These are phyloP conservation scores for Anthracocystis walkeri DNA, from an alignment of 1,284 basidiomycete genomes.

Conservation along the genomic window DNA sequence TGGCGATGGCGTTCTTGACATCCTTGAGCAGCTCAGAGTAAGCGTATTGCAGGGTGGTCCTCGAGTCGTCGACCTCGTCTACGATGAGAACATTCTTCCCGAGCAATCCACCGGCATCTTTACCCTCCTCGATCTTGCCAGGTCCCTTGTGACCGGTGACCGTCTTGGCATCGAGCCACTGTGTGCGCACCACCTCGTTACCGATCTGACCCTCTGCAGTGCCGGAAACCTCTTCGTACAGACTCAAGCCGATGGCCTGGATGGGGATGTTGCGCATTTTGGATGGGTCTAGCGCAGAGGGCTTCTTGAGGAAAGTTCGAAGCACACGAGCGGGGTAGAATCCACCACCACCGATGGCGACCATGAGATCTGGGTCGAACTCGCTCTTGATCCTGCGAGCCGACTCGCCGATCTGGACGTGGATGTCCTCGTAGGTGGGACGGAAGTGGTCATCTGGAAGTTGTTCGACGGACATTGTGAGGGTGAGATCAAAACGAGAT, in stretches of 20 bases:
- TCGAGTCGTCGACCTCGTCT: constrained; percentile 68
- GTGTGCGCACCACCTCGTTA: constrained; percentile 66
- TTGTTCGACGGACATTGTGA: constrained; percentile 37
- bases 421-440: constrained; percentile 68
- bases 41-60: constrained; percentile 68
- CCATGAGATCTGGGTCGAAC: constrained; percentile 64
- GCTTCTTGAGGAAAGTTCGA: constrained; percentile 67
- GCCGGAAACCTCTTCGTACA: constrained; percentile 68
- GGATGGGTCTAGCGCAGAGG: constrained; percentile 50
- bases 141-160: constrained; percentile 44
- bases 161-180: constrained; percentile 67
- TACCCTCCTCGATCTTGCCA: constrained; percentile 57
- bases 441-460: constrained; percentile 68
- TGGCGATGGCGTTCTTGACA: constrained; percentile 58
- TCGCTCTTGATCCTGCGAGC: constrained; percentile 63
- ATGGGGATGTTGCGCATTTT: constrained; percentile 68
- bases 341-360: constrained; percentile 68
- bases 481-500: not conserved
- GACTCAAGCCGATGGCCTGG: constrained; percentile 67
- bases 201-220: constrained; percentile 63
- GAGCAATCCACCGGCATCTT: constrained; percentile 64
- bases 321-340: constrained; percentile 68
- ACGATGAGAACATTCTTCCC: constrained; percentile 69
- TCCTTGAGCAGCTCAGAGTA: constrained; percentile 68
- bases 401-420: constrained; percentile 61